Conservation (phyloP, 495 filamentous ascomycete species). For the Amphirosellinia nigrospora region DNA sequence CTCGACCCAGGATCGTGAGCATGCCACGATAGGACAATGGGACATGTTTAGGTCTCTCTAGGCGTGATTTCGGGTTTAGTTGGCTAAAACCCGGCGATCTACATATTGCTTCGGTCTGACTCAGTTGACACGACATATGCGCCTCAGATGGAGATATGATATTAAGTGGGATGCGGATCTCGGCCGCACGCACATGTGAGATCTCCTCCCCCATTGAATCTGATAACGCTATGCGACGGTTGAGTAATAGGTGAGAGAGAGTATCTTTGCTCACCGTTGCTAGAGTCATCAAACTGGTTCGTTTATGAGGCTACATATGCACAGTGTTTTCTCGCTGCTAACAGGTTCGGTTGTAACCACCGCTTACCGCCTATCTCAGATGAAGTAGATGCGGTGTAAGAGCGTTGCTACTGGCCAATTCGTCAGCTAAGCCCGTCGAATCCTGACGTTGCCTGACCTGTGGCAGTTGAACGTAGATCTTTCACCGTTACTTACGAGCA, state of each 20-base stretch:
- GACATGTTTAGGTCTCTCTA: background rate
- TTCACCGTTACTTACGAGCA: background rate
- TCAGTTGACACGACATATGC: background rate
- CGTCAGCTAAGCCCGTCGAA: background rate
- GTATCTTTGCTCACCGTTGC: background rate
- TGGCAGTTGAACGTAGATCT: background rate
- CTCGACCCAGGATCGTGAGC: background rate
- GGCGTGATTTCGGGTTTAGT: background rate
- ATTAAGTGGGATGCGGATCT: slow-evolving; percentile 15
- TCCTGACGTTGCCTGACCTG: background rate
- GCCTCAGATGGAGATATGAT: background rate
- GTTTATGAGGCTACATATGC: background rate
- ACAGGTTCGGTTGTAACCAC: background rate
- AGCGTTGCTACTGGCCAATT: background rate
- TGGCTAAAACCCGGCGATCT: background rate
- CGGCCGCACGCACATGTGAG: background rate
- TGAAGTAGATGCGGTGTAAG: background rate
- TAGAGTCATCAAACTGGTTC: background rate
- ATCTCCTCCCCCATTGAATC: background rate
- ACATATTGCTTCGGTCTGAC: background rate
- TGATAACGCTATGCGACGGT: background rate
- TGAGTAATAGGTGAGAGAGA: background rate
- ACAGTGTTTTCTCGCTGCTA: background rate
- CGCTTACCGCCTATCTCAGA: background rate
- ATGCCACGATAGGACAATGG: background rate